Conservation (phyloP, 345 rosid genomes). For the Salix caprea region DNA sequence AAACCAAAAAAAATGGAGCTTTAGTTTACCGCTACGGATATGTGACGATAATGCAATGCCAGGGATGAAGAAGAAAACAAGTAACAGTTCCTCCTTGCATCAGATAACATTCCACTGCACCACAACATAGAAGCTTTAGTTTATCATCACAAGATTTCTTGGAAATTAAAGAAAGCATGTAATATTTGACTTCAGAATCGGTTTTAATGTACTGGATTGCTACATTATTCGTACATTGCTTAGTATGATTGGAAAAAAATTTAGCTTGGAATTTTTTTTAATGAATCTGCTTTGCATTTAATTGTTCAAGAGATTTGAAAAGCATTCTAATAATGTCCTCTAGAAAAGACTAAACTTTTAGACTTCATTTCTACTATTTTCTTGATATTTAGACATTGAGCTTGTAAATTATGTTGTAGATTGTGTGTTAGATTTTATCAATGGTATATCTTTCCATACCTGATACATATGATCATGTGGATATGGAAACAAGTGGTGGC, state of each 20-base stretch:
- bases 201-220: not conserved
- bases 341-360: not conserved
- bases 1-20: not conserved
- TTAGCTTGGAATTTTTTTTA: not conserved
- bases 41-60: not conserved
- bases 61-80: not conserved
- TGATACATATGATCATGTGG: not conserved
- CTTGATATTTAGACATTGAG: not conserved
- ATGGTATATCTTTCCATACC: not conserved
- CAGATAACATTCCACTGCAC: not conserved
- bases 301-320: not conserved
- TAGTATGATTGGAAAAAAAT: not conserved
- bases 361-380: not conserved
- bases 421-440: not conserved
- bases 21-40: not conserved
- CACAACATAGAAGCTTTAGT: not conserved
- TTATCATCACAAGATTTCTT: not conserved
- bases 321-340: not conserved
- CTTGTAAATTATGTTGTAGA: not conserved
- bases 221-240: not conserved
- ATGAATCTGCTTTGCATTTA: not conserved
- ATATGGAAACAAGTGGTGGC: not conserved
- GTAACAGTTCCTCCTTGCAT: not conserved
- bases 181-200: not conserved
- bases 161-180: not conserved